Conservation (phyloP, 495 filamentous ascomycete species). For the Neurospora sp. region DNA sequence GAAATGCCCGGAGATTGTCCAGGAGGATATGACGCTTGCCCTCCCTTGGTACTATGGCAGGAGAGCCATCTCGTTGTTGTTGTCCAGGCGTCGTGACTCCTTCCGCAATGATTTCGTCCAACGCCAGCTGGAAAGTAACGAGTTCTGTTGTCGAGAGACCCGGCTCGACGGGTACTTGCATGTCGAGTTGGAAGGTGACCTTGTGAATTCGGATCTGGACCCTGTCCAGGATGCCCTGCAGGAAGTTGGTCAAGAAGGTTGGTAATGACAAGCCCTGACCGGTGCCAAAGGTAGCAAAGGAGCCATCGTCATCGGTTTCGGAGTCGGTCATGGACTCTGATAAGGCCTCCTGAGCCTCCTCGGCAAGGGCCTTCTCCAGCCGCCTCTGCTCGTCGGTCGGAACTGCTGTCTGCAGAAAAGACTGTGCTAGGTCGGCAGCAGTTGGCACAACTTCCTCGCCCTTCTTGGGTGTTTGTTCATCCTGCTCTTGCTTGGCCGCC, state of each 20-base stretch:
- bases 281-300: constrained; percentile 53
- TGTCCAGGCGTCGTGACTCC: constrained; percentile 41
- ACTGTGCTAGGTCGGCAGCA: constrained; percentile 74
- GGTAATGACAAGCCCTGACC: constrained; percentile 68
- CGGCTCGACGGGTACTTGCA: constrained; percentile 54
- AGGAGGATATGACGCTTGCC: constrained; percentile 59
- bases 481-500: constrained; percentile 23
- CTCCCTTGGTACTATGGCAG: constrained; percentile 32
- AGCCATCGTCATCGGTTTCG: constrained; percentile 54
- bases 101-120: constrained; percentile 57
- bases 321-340: constrained; percentile 46
- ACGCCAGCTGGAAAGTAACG: constrained; percentile 53
- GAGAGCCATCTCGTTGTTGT: constrained; percentile 19
- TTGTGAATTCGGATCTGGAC: constrained; percentile 57
- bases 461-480: constrained; percentile 9
- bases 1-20: constrained; percentile 48
- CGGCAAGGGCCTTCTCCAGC: constrained; percentile 64
- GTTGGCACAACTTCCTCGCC: constrained; percentile 52
- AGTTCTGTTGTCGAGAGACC: constrained; percentile 38
- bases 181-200: constrained; percentile 47
- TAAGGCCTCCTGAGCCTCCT: constrained; percentile 54
- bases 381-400: constrained; percentile 62
- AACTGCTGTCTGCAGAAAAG: constrained; percentile 68
- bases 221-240: constrained; percentile 75
- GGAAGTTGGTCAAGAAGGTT: constrained; percentile 67